phyloP scores from a whole-genome alignment of 495 filamentous ascomycete species.

The Bacidia gigantensis region DNA sequence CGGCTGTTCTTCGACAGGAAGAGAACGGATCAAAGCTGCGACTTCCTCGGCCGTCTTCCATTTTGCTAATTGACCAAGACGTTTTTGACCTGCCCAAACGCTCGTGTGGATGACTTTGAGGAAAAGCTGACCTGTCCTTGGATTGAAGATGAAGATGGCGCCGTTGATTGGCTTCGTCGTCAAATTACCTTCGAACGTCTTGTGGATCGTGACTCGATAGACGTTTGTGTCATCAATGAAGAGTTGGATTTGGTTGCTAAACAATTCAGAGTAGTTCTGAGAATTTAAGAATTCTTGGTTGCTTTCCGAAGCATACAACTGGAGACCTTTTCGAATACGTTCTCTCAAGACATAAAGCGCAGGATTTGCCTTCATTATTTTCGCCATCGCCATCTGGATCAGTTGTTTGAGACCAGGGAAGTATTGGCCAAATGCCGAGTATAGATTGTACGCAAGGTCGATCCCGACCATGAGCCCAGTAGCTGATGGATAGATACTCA shows the following conservation, averaged over 20 bases:
- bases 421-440: conserved; percentile 96
- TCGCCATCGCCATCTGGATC: conserved; percentile 95
- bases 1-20: conserved; percentile 96
- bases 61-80: conserved; percentile 94
- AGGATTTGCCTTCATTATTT: conserved; percentile 99
- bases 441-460: conserved; percentile 95
- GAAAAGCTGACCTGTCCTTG: conserved; percentile 92
- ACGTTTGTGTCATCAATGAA: conserved; percentile 99
- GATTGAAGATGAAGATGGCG: conserved; percentile 99
- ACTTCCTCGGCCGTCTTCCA: conserved; percentile 99
- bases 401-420: conserved; percentile 97
- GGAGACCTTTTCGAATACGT: conserved; percentile 96
- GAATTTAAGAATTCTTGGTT: conserved; percentile 99
- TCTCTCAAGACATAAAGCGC: conserved; percentile 93
- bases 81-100: conserved; percentile 98
- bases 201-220: conserved; percentile 98
- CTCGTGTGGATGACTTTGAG: conserved; percentile 99
- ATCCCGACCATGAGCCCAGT: conserved; percentile 98
- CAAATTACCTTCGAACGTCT: conserved; percentile 98
- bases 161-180: conserved; percentile 99
- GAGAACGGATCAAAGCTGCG: conserved; percentile 86
- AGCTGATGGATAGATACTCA: conserved; percentile 97
- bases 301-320: conserved; percentile 95
- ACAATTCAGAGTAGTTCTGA: conserved; percentile 98
- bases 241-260: conserved; percentile 97